Evolutionary conservation across 225 moss, liverwort and hornwort genomes (phyloP).

Genomic region (Pseudisothecium myosuroides): DNA sequence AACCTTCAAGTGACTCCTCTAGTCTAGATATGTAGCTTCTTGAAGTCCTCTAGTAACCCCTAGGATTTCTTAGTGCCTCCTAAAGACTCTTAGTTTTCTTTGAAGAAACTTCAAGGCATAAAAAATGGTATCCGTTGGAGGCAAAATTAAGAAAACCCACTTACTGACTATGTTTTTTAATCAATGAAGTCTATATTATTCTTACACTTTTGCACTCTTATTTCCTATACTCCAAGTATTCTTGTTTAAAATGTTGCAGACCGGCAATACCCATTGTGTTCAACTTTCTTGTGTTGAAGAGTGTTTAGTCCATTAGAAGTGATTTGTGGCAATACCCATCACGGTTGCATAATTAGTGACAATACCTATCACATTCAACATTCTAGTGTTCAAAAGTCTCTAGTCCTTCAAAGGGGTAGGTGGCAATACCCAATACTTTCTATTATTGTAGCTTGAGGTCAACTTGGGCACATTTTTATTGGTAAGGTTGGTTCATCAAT

Average conservation of each 20-base stretch:
- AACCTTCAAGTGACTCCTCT: neutral
- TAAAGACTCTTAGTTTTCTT: neutral
- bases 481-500: neutral
- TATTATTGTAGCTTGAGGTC: neutral
- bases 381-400: neutral
- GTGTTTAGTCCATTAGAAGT: neutral
- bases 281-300: neutral
- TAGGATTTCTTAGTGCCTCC: neutral
- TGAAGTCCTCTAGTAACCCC: accelerated
- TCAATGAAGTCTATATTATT: neutral
- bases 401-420: accelerated
- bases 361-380: neutral
- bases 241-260: neutral
- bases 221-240: neutral
- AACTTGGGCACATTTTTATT: accelerated
- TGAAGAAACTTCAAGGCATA: neutral
- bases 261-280: accelerated
- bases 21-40: neutral
- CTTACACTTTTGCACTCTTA: neutral
- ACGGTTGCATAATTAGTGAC: accelerated
- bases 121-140: neutral
- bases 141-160: neutral
- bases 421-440: neutral
- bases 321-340: neutral
- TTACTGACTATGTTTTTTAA: neutral